These are phyloP conservation scores for Debaryomyces fabryi DNA, from an alignment of 1,139 yeast species.

Conservation along the genomic window DNA sequence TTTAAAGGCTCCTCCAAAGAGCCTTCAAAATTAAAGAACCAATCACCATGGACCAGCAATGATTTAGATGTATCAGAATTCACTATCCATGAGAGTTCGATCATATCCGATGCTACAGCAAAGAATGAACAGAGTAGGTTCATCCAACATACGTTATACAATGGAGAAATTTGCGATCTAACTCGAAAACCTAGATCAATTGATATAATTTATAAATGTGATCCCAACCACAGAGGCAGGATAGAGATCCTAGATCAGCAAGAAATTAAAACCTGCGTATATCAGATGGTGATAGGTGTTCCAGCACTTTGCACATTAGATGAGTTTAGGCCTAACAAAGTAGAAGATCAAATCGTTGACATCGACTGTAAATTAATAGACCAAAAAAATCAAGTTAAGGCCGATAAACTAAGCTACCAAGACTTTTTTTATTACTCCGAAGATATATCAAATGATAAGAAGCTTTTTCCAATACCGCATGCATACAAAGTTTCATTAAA, in stretches of 20 bases:
- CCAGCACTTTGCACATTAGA: conserved; percentile 60
- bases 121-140: conserved; percentile 24
- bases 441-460: conserved; percentile 8
- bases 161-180: conserved; percentile 75
- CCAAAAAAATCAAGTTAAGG: conserved; percentile 15
- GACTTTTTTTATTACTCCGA: conserved; percentile 15
- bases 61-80: conserved; percentile 22
- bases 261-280: conserved; percentile 76
- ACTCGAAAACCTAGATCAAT: conserved; percentile 64
- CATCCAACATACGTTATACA: conserved; percentile 53
- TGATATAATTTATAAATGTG: conserved; percentile 72
- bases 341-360: conserved; percentile 38
- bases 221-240: conserved; percentile 34
- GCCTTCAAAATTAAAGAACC: conserved; percentile 26
- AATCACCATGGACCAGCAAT: conserved; percentile 21
- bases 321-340: conserved; percentile 46
- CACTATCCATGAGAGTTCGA: conserved; percentile 21
- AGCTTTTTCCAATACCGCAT: conserved; percentile 23
- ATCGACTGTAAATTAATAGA: conserved; percentile 46
- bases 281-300: conserved; percentile 59
- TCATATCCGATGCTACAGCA: conserved; percentile 15
- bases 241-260: conserved; percentile 47
- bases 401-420: conserved; percentile 6
- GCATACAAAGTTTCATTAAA: conserved; percentile 29
- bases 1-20: conserved; percentile 29